Conservation (phyloP, 352 stramenopile genomes). For the Aphanomyces stellatus region DNA sequence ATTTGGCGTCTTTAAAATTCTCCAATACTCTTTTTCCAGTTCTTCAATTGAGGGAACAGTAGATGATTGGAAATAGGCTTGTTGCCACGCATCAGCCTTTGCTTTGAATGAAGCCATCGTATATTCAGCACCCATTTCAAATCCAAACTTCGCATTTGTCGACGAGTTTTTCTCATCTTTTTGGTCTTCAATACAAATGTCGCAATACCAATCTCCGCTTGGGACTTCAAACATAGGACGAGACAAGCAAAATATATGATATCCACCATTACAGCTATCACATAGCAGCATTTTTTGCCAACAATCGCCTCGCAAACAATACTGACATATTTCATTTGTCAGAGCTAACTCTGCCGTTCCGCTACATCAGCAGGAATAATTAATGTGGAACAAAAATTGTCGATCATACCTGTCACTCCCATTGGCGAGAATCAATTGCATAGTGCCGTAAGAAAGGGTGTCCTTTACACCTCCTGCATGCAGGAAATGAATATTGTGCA, state of each 20-base stretch:
- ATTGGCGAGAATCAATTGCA: conserved; percentile 77
- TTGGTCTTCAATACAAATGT: conserved; percentile 52
- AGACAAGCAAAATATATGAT: conserved; percentile 74
- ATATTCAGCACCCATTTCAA: conserved; percentile 76
- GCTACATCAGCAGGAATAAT: conserved; percentile 21
- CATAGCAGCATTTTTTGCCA: conserved; percentile 73
- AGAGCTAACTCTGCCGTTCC: conserved; percentile 58
- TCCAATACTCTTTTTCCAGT: conserved; percentile 86
- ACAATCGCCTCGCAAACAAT: conserved; percentile 74
- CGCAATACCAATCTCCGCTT: conserved; percentile 72
- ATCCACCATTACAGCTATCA: conserved; percentile 70
- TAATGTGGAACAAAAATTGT: conserved; percentile 3
- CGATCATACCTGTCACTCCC: conserved; percentile 46
- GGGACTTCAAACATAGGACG: conserved; percentile 46
- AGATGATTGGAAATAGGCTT: conserved; percentile 49
- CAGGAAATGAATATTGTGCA: not conserved
- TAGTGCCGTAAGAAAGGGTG: conserved; percentile 21
- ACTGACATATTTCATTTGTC: conserved; percentile 76
- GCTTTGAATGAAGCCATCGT: conserved; percentile 75
- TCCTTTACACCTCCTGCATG: not conserved
- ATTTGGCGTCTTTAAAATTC: conserved; percentile 62
- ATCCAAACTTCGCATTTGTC: conserved; percentile 62
- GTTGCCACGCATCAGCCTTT: conserved; percentile 75
- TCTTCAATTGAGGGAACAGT: conserved; percentile 24
- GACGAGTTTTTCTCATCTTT: conserved; percentile 26